Evolutionary conservation across 495 filamentous ascomycete species (phyloP), one percentile per base, ranked within the genome.

Genomic region (Cairneyella variabilis): DNA sequence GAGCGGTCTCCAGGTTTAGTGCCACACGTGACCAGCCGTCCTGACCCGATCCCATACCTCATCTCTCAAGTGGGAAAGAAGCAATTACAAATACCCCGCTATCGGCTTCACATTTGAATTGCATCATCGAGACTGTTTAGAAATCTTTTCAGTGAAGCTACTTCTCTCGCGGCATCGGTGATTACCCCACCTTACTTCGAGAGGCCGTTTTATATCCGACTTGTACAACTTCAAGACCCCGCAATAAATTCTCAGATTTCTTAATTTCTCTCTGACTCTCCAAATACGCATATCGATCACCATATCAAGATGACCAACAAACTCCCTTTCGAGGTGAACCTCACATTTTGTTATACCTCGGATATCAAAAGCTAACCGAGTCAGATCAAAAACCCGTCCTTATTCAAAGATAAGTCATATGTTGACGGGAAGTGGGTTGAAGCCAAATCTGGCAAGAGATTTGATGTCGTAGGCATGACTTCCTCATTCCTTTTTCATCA

Each of bases 401-500:
- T 88, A 11, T 74, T 88, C 52, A 76, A 80, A 22, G 75, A 75
- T 51, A 66, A 85, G 54, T 82, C 80, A 7, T 82, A 79, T 48
- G 70, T 88, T 32, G 69, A 78, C 48, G 76, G 84, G 34, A 58
- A 83, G 65, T 88, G 84, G 84, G 67, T 83, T 17, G 72, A 75
- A 49, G 72, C 83, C 6, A 81, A 78, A 63, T 83, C 75, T 16
- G 82, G 81, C 17, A 73, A 82, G 53, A 72, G 80, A 20, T 89
- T 89, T 52, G 83, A 87, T 58, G 77, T 89, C 21, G 64, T 85
- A 18, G 82, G 83, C 83, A 66, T 42, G 69, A 55, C 12, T 26
- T 18, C 10, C 9, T 1, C 30, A 7, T 46, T 14, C 21, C 17
- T n/a, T 25, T 26, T 16, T 3, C 18, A 32, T 23, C 44, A n/a